phyloP scores from a whole-genome alignment of 331 rosid genomes.

The Quercus tomentella region DNA sequence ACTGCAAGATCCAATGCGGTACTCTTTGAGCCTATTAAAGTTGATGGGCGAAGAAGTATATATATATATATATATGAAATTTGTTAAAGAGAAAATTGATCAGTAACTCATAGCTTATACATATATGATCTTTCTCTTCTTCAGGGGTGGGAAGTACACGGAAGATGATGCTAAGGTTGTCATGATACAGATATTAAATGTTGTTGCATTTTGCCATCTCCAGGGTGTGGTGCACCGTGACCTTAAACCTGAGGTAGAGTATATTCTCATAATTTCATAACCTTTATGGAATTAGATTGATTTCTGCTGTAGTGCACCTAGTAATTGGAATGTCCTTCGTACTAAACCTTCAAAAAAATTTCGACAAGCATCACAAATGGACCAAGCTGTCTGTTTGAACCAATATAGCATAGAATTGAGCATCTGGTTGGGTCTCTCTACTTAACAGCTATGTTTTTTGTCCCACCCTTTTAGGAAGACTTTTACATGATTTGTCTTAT shows the following conservation, averaged over 20 bases:
- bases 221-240: slow-evolving; percentile 98
- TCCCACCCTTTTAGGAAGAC: background rate
- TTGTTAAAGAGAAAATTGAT: slow-evolving; percentile 1
- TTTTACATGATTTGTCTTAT: background rate
- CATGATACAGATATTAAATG: slow-evolving; percentile 69
- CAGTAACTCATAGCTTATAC: background rate
- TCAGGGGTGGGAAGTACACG: slow-evolving; percentile 89
- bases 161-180: slow-evolving; percentile 92
- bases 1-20: background rate
- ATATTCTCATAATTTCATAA: background rate
- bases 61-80: background rate
- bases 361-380: background rate
- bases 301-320: background rate
- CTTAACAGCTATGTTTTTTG: background rate
- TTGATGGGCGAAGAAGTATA: background rate
- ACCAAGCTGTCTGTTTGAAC: background rate
- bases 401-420: background rate
- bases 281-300: slow-evolving; percentile 7
- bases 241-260: slow-evolving; percentile 89
- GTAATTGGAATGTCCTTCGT: background rate
- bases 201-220: slow-evolving; percentile 89
- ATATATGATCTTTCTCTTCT: slow-evolving; percentile 12
- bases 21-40: slow-evolving; percentile 6
- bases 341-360: background rate
- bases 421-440: background rate